A percentile compares a stretch with the other conserved stretches of the same genome.
Evolutionary conservation across 1,139 yeast species (phyloP).

Genomic region (Nakaseomyces uthaithaninus): DNA sequence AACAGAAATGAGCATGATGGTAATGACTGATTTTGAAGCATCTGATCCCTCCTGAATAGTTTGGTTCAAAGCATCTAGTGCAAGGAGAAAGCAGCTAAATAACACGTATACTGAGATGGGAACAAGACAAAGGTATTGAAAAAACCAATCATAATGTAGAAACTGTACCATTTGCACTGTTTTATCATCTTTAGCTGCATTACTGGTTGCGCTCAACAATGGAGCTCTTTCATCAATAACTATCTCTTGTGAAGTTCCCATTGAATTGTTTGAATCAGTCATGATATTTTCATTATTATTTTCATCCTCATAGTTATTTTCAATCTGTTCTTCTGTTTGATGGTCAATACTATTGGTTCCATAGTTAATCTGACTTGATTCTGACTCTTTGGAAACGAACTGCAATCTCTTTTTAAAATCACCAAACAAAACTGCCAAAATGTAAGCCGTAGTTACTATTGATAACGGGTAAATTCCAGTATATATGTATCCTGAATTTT

Average conservation of each 20-base stretch:
- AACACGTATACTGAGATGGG: slow-evolving; percentile 54
- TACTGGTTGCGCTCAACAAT: slow-evolving; percentile 14
- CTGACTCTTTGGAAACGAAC: no score
- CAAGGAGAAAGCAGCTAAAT: slow-evolving; percentile 40
- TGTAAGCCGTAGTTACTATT: slow-evolving; percentile 39
- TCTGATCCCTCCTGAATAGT: slow-evolving; percentile 56
- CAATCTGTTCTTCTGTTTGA: slow-evolving; percentile 6
- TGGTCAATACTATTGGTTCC: no score
- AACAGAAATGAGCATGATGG: slow-evolving; percentile 35
- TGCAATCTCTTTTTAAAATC: slow-evolving; percentile 13
- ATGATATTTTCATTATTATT: slow-evolving; percentile 6
- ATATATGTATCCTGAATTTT: slow-evolving; percentile 40
- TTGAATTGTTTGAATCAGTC: slow-evolving; percentile 11
- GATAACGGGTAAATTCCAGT: slow-evolving; percentile 56
- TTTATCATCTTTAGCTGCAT: neutral
- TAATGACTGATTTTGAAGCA: slow-evolving; percentile 43
- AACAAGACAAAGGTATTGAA: slow-evolving; percentile 60
- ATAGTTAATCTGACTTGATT: no score
- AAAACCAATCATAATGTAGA: slow-evolving; percentile 65
- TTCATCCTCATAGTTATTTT: neutral
- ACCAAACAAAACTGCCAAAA: slow-evolving; percentile 9
- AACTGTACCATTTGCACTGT: slow-evolving; percentile 13
- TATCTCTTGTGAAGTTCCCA: neutral
- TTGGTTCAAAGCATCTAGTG: slow-evolving; percentile 58
- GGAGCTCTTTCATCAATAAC: slow-evolving; percentile 30